phyloP scores from a whole-genome alignment of 2,329 filamentous ascomycete species.

The Aspergillus sojae region DNA sequence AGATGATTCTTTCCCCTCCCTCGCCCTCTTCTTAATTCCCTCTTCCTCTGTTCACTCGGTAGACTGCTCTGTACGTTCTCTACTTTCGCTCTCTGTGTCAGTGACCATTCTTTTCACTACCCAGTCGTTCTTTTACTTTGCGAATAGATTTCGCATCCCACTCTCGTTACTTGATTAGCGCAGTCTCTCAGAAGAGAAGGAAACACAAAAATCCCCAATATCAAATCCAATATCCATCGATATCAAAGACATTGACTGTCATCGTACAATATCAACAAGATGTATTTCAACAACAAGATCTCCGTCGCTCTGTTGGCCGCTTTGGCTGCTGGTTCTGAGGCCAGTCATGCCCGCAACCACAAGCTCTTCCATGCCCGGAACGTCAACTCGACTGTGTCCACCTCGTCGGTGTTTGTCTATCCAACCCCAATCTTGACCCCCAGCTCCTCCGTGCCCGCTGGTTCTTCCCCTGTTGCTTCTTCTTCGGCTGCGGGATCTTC shows the following conservation, averaged over 20 bases:
- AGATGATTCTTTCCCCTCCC: neutral
- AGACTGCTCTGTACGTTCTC: constrained; percentile 16
- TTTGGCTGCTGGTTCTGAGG: constrained; percentile 39
- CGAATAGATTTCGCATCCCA: constrained; percentile 42
- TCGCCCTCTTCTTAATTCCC: constrained; percentile 11
- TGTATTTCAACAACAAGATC: constrained; percentile 42
- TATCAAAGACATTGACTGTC: constrained; percentile 27
- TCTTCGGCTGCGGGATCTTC: constrained; percentile 1
- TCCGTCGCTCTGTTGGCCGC: constrained; percentile 39
- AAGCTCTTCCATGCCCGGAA: constrained; percentile 23
- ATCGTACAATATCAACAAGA: constrained; percentile 23
- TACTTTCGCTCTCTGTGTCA: constrained; percentile 15
- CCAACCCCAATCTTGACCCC: constrained; percentile 20
- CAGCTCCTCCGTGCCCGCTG: constrained; percentile 4
- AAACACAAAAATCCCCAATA: neutral
- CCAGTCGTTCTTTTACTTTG: constrained; percentile 24
- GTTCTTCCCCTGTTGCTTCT: constrained; percentile 3
- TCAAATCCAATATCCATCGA: neutral
- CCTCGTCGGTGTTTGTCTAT: constrained; percentile 25
- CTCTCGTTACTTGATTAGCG: constrained; percentile 19
- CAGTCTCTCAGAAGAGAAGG: constrained; percentile 8
- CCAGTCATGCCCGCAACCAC: constrained; percentile 31
- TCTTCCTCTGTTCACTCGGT: constrained; percentile 15
- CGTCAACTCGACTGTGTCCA: constrained; percentile 19
- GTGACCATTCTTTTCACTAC: constrained; percentile 20